phyloP scores from a whole-genome alignment of 306 rosid species.

The Malus asiatica region DNA sequence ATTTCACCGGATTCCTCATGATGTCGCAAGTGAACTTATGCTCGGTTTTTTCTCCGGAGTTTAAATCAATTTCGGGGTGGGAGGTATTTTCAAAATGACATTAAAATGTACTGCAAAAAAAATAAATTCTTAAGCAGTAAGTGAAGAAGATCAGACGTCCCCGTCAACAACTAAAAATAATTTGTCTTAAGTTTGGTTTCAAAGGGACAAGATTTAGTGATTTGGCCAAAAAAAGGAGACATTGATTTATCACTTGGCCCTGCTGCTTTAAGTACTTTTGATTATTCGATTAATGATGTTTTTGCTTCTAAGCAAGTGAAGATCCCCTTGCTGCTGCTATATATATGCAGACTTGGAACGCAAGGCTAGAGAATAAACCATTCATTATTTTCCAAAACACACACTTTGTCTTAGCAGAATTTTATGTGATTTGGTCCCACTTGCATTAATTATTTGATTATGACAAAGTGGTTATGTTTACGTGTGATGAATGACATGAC shows the following conservation, averaged over 20 bases:
- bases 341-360: neutral
- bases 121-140: neutral
- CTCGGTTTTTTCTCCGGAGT: neutral
- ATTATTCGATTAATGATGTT: conserved; percentile 8
- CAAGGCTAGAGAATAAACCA: neutral
- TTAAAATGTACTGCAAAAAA: neutral
- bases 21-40: neutral
- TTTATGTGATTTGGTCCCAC: neutral
- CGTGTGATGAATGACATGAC: neutral
- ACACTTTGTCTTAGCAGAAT: neutral
- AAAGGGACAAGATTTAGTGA: neutral
- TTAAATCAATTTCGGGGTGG: neutral
- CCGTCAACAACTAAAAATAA: neutral
- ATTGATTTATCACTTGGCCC: neutral
- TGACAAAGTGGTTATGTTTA: neutral
- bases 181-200: neutral
- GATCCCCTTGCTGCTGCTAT: neutral
- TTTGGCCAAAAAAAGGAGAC: neutral
- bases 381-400: neutral
- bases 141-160: conserved; percentile 7
- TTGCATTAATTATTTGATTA: neutral
- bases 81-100: neutral
- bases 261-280: neutral
- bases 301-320: conserved; percentile 17
- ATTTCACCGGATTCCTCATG: neutral